Percentiles rank a stretch among this genome's conserved stretches.
phyloP scores from a whole-genome alignment of 2,329 filamentous ascomycete genomes.

The Hawksworthiomyces lignivorus region DNA sequence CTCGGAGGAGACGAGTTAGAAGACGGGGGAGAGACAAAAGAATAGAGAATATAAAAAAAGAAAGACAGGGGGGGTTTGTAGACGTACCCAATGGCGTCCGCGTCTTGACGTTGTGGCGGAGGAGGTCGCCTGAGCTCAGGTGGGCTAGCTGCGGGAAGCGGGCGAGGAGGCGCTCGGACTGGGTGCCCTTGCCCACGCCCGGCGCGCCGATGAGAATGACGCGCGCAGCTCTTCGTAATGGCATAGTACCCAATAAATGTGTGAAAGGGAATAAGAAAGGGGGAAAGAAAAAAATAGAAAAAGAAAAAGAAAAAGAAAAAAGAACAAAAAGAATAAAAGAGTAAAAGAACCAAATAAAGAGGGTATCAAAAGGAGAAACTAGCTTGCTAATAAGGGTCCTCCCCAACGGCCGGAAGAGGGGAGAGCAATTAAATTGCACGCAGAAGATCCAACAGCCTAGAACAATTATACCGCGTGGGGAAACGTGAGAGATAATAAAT shows the following conservation, averaged over 20 bases:
- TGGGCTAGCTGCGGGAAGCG: constrained; percentile 83
- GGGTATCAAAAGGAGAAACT: too few relatives aligned
- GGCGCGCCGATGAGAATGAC: constrained; percentile 93
- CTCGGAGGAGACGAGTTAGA: neutral
- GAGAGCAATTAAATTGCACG: too few relatives aligned
- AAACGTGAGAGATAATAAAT: too few relatives aligned
- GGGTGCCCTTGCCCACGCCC: constrained; percentile 95
- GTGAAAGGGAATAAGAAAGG: neutral
- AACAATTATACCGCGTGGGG: too few relatives aligned
- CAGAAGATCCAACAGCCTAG: too few relatives aligned
- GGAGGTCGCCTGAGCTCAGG: constrained; percentile 87
- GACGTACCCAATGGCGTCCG: constrained; percentile 72
- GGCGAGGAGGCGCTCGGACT: constrained; percentile 79
- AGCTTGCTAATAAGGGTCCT: too few relatives aligned
- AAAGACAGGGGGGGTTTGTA: neutral
- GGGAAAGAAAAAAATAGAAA: too few relatives aligned
- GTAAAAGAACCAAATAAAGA: neutral
- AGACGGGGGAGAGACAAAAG: neutral
- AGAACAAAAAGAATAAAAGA: neutral
- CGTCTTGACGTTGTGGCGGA: constrained; percentile 86
- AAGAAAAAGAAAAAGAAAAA: neutral
- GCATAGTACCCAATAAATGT: constrained; percentile 35
- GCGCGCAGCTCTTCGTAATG: constrained; percentile 73
- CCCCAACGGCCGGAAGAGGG: too few relatives aligned
- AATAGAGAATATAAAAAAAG: constrained; percentile 4